Evolutionary conservation across 2,329 filamentous ascomycete genomes (phyloP).

Genomic region (Neoascochyta sp.): DNA sequence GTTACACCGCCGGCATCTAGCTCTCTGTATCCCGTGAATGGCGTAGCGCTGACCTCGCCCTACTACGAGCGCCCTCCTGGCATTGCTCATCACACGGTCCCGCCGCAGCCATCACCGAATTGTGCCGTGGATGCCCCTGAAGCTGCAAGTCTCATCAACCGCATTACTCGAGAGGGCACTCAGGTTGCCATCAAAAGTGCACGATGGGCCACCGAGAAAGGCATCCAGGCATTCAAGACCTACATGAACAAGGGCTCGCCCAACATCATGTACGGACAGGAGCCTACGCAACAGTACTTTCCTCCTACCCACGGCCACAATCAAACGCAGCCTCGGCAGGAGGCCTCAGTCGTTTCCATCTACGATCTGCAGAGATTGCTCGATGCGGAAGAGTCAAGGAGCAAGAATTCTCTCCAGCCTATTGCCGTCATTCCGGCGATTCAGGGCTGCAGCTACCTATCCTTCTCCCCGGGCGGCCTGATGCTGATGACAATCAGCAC

Average conservation of each 20-base stretch:
- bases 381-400: slow-evolving; percentile 46
- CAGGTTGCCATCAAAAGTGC: slow-evolving; percentile 73
- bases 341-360: slow-evolving; percentile 72
- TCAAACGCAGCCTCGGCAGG: slow-evolving; percentile 48
- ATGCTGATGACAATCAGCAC: slow-evolving; percentile 74
- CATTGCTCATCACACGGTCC: slow-evolving; percentile 59
- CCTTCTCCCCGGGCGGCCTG: slow-evolving; percentile 70
- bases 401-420: slow-evolving; percentile 55
- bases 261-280: slow-evolving; percentile 21
- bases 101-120: slow-evolving; percentile 63
- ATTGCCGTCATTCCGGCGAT: slow-evolving; percentile 67
- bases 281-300: slow-evolving; percentile 55
- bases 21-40: slow-evolving; percentile 66
- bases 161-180: slow-evolving; percentile 73
- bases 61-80: slow-evolving; percentile 55
- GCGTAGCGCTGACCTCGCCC: slow-evolving; percentile 53
- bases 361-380: slow-evolving; percentile 63
- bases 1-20: slow-evolving; percentile 71
- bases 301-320: slow-evolving; percentile 72
- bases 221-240: slow-evolving; percentile 71
- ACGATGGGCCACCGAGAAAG: slow-evolving; percentile 73
- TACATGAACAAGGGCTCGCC: slow-evolving; percentile 62
- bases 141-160: slow-evolving; percentile 68
- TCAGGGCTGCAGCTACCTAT: slow-evolving; percentile 75
- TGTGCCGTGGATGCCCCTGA: slow-evolving; percentile 70